phyloP scores from a whole-genome alignment of 805 yeast genomes.

The Candida ponderosae region DNA sequence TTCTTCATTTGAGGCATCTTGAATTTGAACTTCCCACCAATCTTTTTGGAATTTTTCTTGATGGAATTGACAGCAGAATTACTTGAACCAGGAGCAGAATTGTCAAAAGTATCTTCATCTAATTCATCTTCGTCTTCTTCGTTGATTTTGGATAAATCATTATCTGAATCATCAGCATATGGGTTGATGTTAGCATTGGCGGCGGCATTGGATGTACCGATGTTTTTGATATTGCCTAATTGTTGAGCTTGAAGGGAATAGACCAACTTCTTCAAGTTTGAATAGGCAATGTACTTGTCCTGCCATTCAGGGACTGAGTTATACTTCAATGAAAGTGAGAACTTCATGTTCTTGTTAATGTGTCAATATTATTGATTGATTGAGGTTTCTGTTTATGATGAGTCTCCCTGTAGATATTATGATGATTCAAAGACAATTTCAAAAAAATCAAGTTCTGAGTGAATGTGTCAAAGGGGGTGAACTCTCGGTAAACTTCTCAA shows the following conservation, averaged over 20 bases:
- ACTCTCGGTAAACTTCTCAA: too few relatives aligned
- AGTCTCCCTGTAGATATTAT: too few relatives aligned
- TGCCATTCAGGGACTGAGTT: slow-evolving; percentile 87
- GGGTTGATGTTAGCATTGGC: slow-evolving; percentile 9
- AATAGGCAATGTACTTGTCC: slow-evolving; percentile 66
- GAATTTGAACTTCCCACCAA: background rate
- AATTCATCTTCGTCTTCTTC: slow-evolving; percentile 5
- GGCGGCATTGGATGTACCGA: slow-evolving; percentile 1
- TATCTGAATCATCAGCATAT: too few relatives aligned
- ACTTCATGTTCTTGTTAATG: too few relatives aligned
- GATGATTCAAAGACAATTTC: too few relatives aligned
- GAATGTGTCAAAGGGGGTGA: too few relatives aligned
- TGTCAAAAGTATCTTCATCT: background rate
- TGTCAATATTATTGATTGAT: too few relatives aligned
- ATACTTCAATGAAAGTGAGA: slow-evolving; percentile 58
- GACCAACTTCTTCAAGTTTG: slow-evolving; percentile 46
- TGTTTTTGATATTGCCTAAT: slow-evolving; percentile 6
- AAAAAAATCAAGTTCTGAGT: too few relatives aligned
- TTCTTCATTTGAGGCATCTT: background rate
- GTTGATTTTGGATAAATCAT: background rate
- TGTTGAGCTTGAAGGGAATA: slow-evolving; percentile 43
- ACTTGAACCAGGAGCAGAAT: background rate
- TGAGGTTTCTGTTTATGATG: too few relatives aligned
- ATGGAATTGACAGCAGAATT: background rate
- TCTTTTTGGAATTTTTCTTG: background rate